These are phyloP conservation scores for Chenopodium suecicum DNA, from an alignment of 148 eudicot species.

Conservation along the genomic window DNA sequence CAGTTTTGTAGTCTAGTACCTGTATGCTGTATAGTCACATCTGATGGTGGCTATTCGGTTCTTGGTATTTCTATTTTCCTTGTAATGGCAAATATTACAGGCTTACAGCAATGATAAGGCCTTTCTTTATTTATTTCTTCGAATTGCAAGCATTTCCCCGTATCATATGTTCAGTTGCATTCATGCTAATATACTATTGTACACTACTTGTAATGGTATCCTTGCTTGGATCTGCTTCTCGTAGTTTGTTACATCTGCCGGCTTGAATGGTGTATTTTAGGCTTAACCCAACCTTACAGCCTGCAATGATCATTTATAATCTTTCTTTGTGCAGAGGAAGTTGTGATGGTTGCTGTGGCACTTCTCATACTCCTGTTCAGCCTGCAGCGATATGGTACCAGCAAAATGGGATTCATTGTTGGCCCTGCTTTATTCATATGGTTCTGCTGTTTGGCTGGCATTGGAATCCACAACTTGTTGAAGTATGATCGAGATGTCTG, in stretches of 20 bases:
- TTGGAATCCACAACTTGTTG: slow-evolving; percentile 87
- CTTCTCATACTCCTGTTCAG: slow-evolving; percentile 87
- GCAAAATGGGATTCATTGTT: slow-evolving; percentile 89
- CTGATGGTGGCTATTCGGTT: background rate
- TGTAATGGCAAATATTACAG: background rate
- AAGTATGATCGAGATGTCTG: slow-evolving; percentile 74
- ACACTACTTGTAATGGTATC: background rate
- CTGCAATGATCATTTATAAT: slow-evolving; percentile 11
- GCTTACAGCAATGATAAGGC: background rate
- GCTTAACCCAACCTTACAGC: background rate
- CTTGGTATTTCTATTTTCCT: background rate
- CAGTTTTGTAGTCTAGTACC: background rate
- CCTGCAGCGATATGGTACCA: slow-evolving; percentile 87
- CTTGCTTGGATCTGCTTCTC: background rate
- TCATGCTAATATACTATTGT: background rate
- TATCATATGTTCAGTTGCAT: background rate
- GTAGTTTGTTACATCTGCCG: background rate
- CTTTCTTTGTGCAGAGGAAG: slow-evolving; percentile 60
- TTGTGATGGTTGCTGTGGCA: slow-evolving; percentile 83
- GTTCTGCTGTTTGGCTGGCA: slow-evolving; percentile 86
- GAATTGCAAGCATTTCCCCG: background rate
- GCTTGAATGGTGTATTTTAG: slow-evolving; percentile 6
- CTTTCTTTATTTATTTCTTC: background rate
- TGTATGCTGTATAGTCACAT: no score
- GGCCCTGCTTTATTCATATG: slow-evolving; percentile 96